Evolutionary conservation across 2,329 filamentous ascomycete species (phyloP).

Genomic region (Aspergillus neotritici): DNA sequence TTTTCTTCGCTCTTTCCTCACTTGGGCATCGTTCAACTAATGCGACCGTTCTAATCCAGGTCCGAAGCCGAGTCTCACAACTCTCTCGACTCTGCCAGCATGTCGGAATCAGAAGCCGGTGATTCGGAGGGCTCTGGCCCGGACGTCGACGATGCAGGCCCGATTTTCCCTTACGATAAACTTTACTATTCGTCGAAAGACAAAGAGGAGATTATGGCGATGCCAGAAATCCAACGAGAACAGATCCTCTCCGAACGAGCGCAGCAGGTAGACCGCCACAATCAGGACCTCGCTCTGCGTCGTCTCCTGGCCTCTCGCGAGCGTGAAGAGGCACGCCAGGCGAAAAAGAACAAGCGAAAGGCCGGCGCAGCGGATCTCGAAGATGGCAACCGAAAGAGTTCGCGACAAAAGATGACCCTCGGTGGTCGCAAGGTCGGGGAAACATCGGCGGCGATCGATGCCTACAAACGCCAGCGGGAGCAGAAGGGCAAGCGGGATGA

Average conservation of each 20-base stretch:
- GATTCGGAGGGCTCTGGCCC: slow-evolving; percentile 57
- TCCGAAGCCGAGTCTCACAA: slow-evolving; percentile 64
- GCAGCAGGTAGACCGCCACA: slow-evolving; percentile 71
- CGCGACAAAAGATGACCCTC: slow-evolving; percentile 63
- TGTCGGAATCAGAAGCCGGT: slow-evolving; percentile 86
- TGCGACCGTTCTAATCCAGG: slow-evolving; percentile 39
- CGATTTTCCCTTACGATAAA: slow-evolving; percentile 76
- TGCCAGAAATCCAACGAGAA: slow-evolving; percentile 89
- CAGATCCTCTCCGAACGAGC: slow-evolving; percentile 82
- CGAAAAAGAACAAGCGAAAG: slow-evolving; percentile 62
- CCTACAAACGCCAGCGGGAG: slow-evolving; percentile 57
- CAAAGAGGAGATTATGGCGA: slow-evolving; percentile 70
- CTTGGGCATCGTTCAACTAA: not conserved
- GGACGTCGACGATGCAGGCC: slow-evolving; percentile 42
- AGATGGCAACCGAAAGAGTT: slow-evolving; percentile 67
- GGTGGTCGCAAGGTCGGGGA: slow-evolving; percentile 63
- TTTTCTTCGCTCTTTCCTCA: not conserved
- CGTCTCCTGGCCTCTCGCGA: slow-evolving; percentile 67
- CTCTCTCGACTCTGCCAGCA: slow-evolving; percentile 75
- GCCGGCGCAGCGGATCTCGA: slow-evolving; percentile 73
- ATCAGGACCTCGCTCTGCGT: slow-evolving; percentile 75
- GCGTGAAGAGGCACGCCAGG: slow-evolving; percentile 51
- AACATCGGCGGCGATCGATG: slow-evolving; percentile 67
- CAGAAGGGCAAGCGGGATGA: slow-evolving; percentile 50
- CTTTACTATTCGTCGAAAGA: slow-evolving; percentile 70